Percentiles rank a stretch among this genome's conserved stretches.
Conservation (phyloP, 257 asterid genomes). For the Solanum chiquidenum region DNA sequence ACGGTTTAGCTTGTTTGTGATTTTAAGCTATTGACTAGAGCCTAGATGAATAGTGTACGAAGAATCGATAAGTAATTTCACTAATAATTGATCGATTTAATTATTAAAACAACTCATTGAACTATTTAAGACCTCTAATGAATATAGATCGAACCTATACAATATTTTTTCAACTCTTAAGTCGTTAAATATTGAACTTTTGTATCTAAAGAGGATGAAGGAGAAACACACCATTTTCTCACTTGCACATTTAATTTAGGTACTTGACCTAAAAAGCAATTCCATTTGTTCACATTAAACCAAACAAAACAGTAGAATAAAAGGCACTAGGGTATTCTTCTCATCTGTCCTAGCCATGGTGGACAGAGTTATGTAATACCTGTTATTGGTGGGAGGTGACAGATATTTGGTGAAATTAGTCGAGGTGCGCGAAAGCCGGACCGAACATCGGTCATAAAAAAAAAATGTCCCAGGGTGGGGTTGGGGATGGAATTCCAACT, state of each 20-base stretch:
- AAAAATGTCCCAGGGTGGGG: background rate
- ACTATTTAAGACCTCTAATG: background rate
- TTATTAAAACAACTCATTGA: background rate
- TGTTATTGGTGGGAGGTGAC: background rate
- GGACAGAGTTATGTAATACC: background rate
- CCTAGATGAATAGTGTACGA: background rate
- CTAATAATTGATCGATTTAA: background rate
- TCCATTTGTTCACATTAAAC: background rate
- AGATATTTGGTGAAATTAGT: fast-evolving
- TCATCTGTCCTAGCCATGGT: too few species aligned
- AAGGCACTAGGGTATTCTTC: background rate
- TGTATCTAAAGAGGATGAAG: background rate
- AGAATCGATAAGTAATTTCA: background rate
- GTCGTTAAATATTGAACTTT: background rate
- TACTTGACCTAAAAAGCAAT: background rate
- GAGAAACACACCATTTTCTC: background rate
- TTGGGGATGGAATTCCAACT: background rate
- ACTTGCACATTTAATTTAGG: background rate
- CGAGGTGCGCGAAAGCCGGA: fast-evolving
- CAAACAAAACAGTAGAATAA: background rate
- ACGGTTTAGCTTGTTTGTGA: background rate
- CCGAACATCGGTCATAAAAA: too few species aligned
- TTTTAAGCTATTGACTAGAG: background rate
- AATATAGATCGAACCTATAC: background rate
- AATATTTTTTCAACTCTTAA: background rate